Evolutionary conservation across 164 flowering plant species (phyloP), one percentile per base, ranked within the genome.

Genomic region (Chimonanthus salicifolius): DNA sequence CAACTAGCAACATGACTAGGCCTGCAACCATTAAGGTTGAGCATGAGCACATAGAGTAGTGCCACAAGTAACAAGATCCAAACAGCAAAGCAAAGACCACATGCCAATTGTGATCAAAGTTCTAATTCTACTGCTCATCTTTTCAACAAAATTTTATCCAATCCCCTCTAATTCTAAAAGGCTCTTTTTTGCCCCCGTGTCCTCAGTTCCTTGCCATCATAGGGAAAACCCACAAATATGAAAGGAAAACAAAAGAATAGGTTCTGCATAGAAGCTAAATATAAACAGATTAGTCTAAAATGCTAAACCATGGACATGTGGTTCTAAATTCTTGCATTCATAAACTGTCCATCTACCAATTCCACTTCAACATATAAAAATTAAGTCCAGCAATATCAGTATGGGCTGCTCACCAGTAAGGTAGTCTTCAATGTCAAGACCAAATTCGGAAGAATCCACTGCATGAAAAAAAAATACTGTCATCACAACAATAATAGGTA

Each of bases 351-450:
- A 54, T 54, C 60, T 3, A 54, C 60, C 4, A 54, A 54, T 15
- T 51, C 11, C 9, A 51, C 11, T 7, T 51, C 58, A 21, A 62
- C 7, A 62, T 18, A 62, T 0, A 62, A 48, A 49, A 48, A 54
- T 71, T 11, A 2, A n/a, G 47, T 67, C 45, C 54, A 0, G 11
- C 49, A 1, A 3, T 7, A 16, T 63, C 4, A 46, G 7, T 49
- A 68, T 15, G 47, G 7, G 54, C 13, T 10, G 79, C 97, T 85
- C 77, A 92, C 99, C 99, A 72, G 85, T 73, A 67, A 95, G 94
- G 80, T 95, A 95, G 77, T 95, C 99, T 87, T 95, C 99, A 80
- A 90, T 75, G 75, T 95, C 98, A 76, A 93, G 84, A 46, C 89
- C 87, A 82, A 95, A 90, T 49, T 90, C 94, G 8, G 87, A 80